Conservation (phyloP, 2,329 filamentous ascomycete genomes). For the Chrysoporthe cubensis region DNA sequence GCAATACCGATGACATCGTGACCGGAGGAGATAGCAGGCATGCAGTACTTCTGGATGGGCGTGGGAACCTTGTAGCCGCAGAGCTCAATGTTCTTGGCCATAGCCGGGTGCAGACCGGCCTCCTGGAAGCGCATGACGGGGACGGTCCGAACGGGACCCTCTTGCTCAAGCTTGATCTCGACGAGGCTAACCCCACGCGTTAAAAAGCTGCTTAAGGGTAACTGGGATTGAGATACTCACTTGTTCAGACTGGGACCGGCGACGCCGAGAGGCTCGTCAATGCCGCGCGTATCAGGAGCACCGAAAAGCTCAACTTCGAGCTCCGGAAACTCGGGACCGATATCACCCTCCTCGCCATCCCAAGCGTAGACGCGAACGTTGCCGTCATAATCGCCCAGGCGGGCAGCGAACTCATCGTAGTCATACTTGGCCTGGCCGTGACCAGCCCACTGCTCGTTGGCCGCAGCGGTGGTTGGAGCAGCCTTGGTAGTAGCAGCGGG, state of each 20-base stretch:
- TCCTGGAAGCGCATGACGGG: constrained; percentile 67
- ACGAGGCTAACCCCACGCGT: constrained; percentile 49
- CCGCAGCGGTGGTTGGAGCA: constrained; percentile 14
- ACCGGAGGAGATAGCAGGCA: constrained; percentile 77
- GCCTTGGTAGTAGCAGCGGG: constrained; percentile 6
- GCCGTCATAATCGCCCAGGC: constrained; percentile 47
- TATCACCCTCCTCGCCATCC: constrained; percentile 82
- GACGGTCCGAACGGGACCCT: constrained; percentile 55
- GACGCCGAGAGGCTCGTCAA: constrained; percentile 52
- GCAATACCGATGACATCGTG: constrained; percentile 87
- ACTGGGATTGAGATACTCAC: constrained; percentile 46
- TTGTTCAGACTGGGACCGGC: constrained; percentile 57
- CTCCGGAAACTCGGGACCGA: constrained; percentile 71
- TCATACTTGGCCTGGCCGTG: constrained; percentile 48
- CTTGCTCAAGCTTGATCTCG: constrained; percentile 59
- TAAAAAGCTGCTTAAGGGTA: constrained; percentile 18
- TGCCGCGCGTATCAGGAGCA: constrained; percentile 52
- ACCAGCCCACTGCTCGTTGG: constrained; percentile 48
- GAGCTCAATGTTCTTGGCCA: constrained; percentile 76
- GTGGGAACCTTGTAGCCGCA: constrained; percentile 75
- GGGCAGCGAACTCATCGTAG: constrained; percentile 45
- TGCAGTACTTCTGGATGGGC: constrained; percentile 82
- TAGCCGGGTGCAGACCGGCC: constrained; percentile 82
- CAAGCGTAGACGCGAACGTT: constrained; percentile 78
- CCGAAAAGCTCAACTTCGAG: constrained; percentile 81